These are phyloP conservation scores for Euphrasia confusa DNA, from an alignment of 257 asterid genomes.

Conservation along the genomic window DNA sequence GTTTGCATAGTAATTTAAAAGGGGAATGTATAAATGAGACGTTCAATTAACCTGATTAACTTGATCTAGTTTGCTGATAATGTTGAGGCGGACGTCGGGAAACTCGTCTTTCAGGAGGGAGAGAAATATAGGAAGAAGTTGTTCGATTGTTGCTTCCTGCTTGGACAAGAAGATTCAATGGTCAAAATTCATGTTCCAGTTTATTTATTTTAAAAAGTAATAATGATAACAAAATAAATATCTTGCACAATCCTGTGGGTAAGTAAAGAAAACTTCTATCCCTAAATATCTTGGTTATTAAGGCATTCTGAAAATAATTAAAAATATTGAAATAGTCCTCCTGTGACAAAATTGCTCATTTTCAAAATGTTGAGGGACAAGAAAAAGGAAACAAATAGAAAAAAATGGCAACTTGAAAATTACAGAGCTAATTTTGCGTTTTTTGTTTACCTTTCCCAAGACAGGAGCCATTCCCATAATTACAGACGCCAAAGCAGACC, in stretches of 20 bases:
- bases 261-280: no score
- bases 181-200: background rate
- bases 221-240: no score
- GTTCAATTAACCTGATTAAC: constrained; percentile 60
- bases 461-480: constrained; percentile 99
- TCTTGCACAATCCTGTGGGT: no score
- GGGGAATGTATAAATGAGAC: background rate
- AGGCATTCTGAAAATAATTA: no score
- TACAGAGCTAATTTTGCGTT: background rate
- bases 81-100: constrained; percentile 81
- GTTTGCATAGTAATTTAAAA: background rate
- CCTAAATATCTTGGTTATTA: no score
- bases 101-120: constrained; percentile 86
- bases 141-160: constrained; percentile 87
- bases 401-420: no score
- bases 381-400: no score
- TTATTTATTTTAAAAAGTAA: background rate
- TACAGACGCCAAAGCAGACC: constrained; percentile 91
- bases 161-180: constrained; percentile 10
- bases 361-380: no score
- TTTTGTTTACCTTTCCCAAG: constrained; percentile 75
- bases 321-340: no score
- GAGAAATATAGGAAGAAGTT: constrained; percentile 80
- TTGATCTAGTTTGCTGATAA: constrained; percentile 90
- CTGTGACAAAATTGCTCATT: no score